Evolutionary conservation across 345 rosid species (phyloP).

Genomic region (Reutealis trisperma): DNA sequence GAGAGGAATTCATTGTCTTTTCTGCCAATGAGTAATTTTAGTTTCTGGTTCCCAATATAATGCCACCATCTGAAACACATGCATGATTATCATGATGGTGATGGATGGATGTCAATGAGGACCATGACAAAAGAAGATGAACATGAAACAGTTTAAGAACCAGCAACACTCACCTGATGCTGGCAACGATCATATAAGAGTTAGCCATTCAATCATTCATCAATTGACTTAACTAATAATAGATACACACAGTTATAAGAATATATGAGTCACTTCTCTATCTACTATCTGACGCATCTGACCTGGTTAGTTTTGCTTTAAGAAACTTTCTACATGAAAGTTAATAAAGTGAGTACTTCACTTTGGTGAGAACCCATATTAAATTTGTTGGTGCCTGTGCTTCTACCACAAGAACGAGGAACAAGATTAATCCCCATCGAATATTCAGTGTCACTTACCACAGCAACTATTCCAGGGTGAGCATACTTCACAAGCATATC

Average conservation of each 20-base stretch:
- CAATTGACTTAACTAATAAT: neutral
- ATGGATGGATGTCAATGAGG: neutral
- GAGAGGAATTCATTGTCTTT: neutral
- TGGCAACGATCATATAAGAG: neutral
- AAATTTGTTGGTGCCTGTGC: slow-evolving; percentile 5
- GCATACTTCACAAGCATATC: slow-evolving; percentile 56
- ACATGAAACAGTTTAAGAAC: slow-evolving; percentile 2
- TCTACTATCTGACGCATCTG: neutral
- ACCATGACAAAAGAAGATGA: neutral
- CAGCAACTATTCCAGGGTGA: slow-evolving; percentile 82
- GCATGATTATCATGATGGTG: neutral
- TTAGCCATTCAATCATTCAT: neutral
- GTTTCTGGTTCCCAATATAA: neutral
- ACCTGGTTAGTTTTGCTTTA: neutral
- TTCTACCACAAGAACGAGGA: slow-evolving; percentile 4
- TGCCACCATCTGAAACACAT: neutral
- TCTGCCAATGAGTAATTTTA: neutral
- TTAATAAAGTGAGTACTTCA: neutral
- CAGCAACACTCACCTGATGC: neutral
- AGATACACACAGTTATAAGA: neutral
- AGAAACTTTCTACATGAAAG: neutral
- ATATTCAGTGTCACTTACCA: slow-evolving; percentile 52
- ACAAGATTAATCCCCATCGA: slow-evolving; percentile 5
- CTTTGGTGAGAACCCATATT: neutral
- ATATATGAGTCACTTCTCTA: neutral